Conservation (phyloP, 441 rosid species). For the Pelargonium citronellum region DNA sequence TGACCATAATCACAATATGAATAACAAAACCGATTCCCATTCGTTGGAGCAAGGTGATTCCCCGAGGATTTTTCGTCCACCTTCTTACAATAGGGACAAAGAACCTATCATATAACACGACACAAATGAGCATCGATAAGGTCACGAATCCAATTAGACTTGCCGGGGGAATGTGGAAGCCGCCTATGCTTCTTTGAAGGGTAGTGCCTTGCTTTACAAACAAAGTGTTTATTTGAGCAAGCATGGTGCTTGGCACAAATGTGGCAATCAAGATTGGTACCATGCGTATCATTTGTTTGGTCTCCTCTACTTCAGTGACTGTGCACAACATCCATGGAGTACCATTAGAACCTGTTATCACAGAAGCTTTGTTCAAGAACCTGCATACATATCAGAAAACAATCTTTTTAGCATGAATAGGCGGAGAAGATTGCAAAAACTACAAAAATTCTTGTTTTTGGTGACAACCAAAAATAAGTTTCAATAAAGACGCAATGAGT, state of each 20-base stretch:
- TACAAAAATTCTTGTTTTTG: too few species aligned
- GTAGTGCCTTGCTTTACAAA: slow-evolving; percentile 81
- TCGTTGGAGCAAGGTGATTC: slow-evolving; percentile 72
- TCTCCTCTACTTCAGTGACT: slow-evolving; percentile 82
- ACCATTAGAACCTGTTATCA: slow-evolving; percentile 42
- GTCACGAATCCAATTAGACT: slow-evolving; percentile 64
- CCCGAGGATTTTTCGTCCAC: slow-evolving; percentile 68
- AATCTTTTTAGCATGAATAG: too few species aligned
- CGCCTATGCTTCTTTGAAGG: slow-evolving; percentile 53
- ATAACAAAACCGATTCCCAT: slow-evolving; percentile 68
- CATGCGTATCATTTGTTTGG: slow-evolving; percentile 83
- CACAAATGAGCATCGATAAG: slow-evolving; percentile 55
- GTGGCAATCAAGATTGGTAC: slow-evolving; percentile 57
- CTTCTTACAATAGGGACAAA: slow-evolving; percentile 18
- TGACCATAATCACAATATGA: slow-evolving; percentile 58
- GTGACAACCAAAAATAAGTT: neutral
- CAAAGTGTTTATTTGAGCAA: slow-evolving; percentile 63
- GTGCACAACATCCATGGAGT: slow-evolving; percentile 61
- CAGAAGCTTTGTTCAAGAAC: slow-evolving; percentile 59
- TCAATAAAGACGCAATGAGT: neutral
- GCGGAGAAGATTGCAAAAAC: too few species aligned
- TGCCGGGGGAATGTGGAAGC: slow-evolving; percentile 66
- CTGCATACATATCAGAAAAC: too few species aligned
- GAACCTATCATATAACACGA: slow-evolving; percentile 53
- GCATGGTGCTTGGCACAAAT: slow-evolving; percentile 62